These are phyloP conservation scores for Aquilaria yunnanensis DNA, from an alignment of 345 rosid genomes.

Conservation along the genomic window DNA sequence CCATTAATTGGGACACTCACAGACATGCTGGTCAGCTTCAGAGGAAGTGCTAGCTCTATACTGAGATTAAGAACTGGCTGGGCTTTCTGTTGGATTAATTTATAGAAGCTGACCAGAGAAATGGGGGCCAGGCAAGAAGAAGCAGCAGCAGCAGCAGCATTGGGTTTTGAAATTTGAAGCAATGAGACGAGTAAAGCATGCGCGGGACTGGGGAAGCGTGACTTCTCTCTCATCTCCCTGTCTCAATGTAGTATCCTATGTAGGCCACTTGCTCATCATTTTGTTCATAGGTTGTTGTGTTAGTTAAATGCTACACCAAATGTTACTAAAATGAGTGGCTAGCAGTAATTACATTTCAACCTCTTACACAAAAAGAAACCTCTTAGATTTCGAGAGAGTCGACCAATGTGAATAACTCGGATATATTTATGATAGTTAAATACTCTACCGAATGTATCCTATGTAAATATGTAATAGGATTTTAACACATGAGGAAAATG, in stretches of 20 bases:
- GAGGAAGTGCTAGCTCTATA: constrained; percentile 1
- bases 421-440: too few species aligned
- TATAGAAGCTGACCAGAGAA: not conserved
- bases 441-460: too few species aligned
- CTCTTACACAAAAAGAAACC: too few species aligned
- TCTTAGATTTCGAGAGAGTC: too few species aligned
- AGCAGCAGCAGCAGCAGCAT: constrained; percentile 16
- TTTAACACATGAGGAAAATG: too few species aligned
- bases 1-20: not conserved
- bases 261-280: too few species aligned
- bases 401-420: too few species aligned
- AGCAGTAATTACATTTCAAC: too few species aligned
- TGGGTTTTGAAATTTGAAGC: constrained; percentile 49
- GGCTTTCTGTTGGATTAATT: not conserved
- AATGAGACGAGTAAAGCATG: constrained; percentile 36
- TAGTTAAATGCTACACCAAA: too few species aligned
- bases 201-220: constrained; percentile 45
- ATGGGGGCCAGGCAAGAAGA: not conserved
- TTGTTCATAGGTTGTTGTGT: too few species aligned
- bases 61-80: not conserved
- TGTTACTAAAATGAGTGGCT: too few species aligned
- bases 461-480: too few species aligned
- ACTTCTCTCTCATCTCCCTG: constrained; percentile 22
- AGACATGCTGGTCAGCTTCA: constrained; percentile 1
- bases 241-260: not conserved